phyloP scores from a whole-genome alignment of 495 filamentous ascomycete genomes.

The Talaromyces nanjingensis region DNA sequence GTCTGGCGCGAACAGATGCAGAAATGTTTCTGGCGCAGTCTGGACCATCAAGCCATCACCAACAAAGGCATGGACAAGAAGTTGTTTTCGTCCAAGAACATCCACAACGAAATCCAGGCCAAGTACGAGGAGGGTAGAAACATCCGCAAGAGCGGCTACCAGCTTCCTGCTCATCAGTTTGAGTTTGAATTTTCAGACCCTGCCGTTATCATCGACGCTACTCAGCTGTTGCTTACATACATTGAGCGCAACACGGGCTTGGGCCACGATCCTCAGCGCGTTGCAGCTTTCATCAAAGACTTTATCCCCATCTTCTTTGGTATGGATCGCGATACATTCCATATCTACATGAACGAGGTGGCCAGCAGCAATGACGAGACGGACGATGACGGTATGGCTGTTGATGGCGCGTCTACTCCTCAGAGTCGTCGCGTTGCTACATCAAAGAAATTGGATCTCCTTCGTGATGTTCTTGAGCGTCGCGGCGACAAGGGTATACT shows the following conservation, averaged over 20 bases:
- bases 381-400: slow-evolving; percentile 52
- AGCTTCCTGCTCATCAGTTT: slow-evolving; percentile 63
- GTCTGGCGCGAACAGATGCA: slow-evolving; percentile 95
- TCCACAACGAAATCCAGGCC: slow-evolving; percentile 76
- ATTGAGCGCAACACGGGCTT: slow-evolving; percentile 62
- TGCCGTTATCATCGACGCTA: slow-evolving; percentile 72
- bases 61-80: slow-evolving; percentile 82
- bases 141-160: slow-evolving; percentile 51
- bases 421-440: slow-evolving; percentile 56
- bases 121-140: slow-evolving; percentile 81
- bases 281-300: slow-evolving; percentile 76
- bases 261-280: slow-evolving; percentile 63
- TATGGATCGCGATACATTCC: slow-evolving; percentile 66
- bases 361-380: slow-evolving; percentile 61
- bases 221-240: slow-evolving; percentile 71
- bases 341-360: slow-evolving; percentile 68
- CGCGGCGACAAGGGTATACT: slow-evolving; percentile 55
- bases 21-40: slow-evolving; percentile 84
- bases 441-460: slow-evolving; percentile 71
- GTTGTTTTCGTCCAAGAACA: slow-evolving; percentile 75
- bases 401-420: slow-evolving; percentile 40
- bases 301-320: slow-evolving; percentile 89
- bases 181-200: slow-evolving; percentile 64
- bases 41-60: slow-evolving; percentile 90
- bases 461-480: slow-evolving; percentile 78